Conservation (phyloP, 441 rosid genomes). For the Rhodomyrtus psidioides region DNA sequence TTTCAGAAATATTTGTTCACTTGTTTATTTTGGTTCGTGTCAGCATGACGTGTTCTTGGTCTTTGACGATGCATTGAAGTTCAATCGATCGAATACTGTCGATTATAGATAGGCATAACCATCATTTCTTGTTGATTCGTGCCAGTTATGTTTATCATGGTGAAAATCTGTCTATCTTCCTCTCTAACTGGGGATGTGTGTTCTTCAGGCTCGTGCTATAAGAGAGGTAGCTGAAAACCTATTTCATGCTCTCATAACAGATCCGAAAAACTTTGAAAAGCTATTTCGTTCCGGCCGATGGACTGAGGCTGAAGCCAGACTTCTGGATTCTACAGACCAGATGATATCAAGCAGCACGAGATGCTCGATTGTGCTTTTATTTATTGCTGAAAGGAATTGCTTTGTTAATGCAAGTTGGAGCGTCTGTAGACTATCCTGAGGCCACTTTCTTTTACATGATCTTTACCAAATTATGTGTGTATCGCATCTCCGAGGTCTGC, state of each 20-base stretch:
- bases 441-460: too few relatives aligned
- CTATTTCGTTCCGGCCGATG: neutral
- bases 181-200: too few relatives aligned
- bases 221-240: too few relatives aligned
- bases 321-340: neutral
- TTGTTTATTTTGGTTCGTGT: slow-evolving; percentile 3
- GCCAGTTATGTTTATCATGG: neutral
- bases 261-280: too few relatives aligned
- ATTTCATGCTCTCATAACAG: too few relatives aligned
- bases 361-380: neutral
- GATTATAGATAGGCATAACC: slow-evolving; percentile 30
- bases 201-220: too few relatives aligned
- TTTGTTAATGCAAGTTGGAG: too few relatives aligned
- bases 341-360: neutral
- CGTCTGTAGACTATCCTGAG: too few relatives aligned
- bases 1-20: neutral
- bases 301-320: slow-evolving; percentile 14
- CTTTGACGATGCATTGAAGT: slow-evolving; percentile 38
- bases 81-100: slow-evolving; percentile 29
- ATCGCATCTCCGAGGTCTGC: too few relatives aligned
- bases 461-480: too few relatives aligned
- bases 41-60: slow-evolving; percentile 48
- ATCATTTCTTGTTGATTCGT: neutral
- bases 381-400: neutral
- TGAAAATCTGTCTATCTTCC: too few relatives aligned